A percentile compares a stretch with the other conserved stretches of the same genome.
phyloP scores from a whole-genome alignment of 257 asterid genomes.

The Haberlea rhodopensis region DNA sequence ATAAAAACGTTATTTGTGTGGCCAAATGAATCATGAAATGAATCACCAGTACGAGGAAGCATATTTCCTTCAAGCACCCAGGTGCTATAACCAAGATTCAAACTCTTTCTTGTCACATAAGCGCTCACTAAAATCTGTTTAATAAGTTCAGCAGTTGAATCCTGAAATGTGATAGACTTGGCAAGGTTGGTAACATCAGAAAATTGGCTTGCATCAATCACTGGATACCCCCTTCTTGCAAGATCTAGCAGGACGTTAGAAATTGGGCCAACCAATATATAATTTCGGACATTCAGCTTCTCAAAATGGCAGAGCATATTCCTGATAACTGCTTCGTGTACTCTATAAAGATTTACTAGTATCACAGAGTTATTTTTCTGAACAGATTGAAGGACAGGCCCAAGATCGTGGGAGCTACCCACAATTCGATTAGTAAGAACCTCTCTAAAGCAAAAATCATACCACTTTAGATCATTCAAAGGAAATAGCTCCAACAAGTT shows the following conservation, averaged over 20 bases:
- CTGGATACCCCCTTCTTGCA: conserved; percentile 81
- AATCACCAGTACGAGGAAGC: conserved; percentile 50
- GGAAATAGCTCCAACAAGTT: conserved; percentile 56
- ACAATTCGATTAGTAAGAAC: conserved; percentile 52
- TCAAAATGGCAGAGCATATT: conserved; percentile 87
- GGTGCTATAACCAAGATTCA: conserved; percentile 60
- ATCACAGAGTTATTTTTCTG: conserved; percentile 53
- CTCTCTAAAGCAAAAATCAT: conserved; percentile 75
- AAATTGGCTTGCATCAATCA: conserved; percentile 53
- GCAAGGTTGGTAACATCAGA: conserved; percentile 36
- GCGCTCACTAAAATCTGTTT: conserved; percentile 55
- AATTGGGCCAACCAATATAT: conserved; percentile 56
- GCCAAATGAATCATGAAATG: conserved; percentile 49
- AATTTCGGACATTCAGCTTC: conserved; percentile 60
- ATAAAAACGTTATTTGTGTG: conserved; percentile 35
- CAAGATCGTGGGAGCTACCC: conserved; percentile 50
- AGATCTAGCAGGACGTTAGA: conserved; percentile 65
- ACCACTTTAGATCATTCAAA: conserved; percentile 71
- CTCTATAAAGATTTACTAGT: conserved; percentile 54
- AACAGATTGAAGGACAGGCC: conserved; percentile 45
- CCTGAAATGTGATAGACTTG: conserved; percentile 43
- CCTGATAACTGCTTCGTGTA: conserved; percentile 45
- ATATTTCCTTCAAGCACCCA: conserved; percentile 62
- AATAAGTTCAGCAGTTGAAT: conserved; percentile 40
- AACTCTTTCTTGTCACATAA: conserved; percentile 45